These are phyloP conservation scores for Blastobotrys elegans DNA, from an alignment of 1,139 yeast species.

Conservation along the genomic window DNA sequence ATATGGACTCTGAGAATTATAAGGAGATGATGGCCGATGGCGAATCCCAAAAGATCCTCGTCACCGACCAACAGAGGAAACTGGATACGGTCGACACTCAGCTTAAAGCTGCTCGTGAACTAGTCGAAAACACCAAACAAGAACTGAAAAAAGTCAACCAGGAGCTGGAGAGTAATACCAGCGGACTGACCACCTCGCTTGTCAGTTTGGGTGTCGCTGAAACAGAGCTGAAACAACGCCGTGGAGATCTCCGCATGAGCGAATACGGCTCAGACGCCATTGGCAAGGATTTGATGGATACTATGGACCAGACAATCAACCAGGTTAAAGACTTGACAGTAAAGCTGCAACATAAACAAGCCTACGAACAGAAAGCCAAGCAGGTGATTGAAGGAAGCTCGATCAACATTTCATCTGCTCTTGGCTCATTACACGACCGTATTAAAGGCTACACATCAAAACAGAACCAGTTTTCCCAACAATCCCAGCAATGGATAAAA, in stretches of 20 bases:
- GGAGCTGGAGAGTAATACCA: conserved; percentile 25
- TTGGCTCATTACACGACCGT: conserved; percentile 4
- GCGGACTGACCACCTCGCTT: conserved; percentile 18
- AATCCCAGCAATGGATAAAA: conserved; percentile 1
- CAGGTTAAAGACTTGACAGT: conserved; percentile 28
- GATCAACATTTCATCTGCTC: conserved; percentile 10
- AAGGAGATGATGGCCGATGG: conserved; percentile 44
- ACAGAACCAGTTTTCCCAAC: conserved; percentile 4
- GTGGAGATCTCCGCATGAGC: conserved; percentile 18
- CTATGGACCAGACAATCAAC: conserved; percentile 27
- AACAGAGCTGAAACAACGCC: conserved; percentile 20
- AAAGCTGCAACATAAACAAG: conserved; percentile 21
- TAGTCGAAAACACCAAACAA: conserved; percentile 28
- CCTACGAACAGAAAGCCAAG: conserved; percentile 19
- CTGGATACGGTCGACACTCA: conserved; percentile 44
- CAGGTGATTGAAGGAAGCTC: conserved; percentile 18
- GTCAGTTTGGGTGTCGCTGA: conserved; percentile 22
- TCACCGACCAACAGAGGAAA: conserved; percentile 45
- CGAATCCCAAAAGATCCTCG: conserved; percentile 42
- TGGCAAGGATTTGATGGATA: conserved; percentile 28
- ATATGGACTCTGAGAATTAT: conserved; percentile 50
- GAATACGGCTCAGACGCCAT: conserved; percentile 14
- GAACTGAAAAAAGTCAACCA: conserved; percentile 26
- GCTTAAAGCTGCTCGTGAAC: conserved; percentile 33
- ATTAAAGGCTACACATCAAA: conserved; percentile 2